A percentile compares a stretch with the other conserved stretches of the same genome.
Conservation (phyloP, 2,329 filamentous ascomycete genomes). For the Cyclaneusma minus region DNA sequence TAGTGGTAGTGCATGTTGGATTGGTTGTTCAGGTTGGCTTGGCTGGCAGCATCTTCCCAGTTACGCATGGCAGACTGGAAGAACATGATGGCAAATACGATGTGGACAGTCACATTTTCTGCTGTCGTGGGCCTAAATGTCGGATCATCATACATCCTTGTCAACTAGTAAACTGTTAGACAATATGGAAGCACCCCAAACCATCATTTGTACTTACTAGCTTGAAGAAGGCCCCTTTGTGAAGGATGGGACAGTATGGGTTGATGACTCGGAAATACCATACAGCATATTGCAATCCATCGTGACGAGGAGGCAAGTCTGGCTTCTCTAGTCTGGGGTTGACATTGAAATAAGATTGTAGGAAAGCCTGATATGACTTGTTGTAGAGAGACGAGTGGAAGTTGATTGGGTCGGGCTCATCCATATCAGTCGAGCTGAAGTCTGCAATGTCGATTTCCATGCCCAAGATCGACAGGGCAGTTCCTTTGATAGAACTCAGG, state of each 20-base stretch:
- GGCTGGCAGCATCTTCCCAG: slow-evolving; percentile 34
- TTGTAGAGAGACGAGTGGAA: slow-evolving; percentile 38
- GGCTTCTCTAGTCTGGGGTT: slow-evolving; percentile 38
- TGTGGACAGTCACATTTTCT: slow-evolving; percentile 58
- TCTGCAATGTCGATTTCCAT: slow-evolving; percentile 66
- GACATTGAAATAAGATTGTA: slow-evolving; percentile 47
- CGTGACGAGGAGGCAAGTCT: slow-evolving; percentile 44
- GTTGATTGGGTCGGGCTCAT: slow-evolving; percentile 35
- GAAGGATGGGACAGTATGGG: slow-evolving; percentile 60
- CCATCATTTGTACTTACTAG: slow-evolving; percentile 33
- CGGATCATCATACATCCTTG: slow-evolving; percentile 54
- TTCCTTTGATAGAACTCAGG: slow-evolving; percentile 61
- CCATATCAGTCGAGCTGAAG: slow-evolving; percentile 50
- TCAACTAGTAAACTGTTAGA: slow-evolving; percentile 27
- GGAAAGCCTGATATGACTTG: slow-evolving; percentile 56
- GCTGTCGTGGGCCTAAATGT: slow-evolving; percentile 44
- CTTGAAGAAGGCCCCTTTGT: slow-evolving; percentile 56
- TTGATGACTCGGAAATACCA: slow-evolving; percentile 65
- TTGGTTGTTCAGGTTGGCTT: slow-evolving; percentile 40
- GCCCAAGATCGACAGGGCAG: slow-evolving; percentile 61
- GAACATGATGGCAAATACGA: slow-evolving; percentile 65
- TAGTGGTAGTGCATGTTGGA: slow-evolving; percentile 72
- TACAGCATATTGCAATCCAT: slow-evolving; percentile 53
- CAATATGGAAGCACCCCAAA: slow-evolving; percentile 1
- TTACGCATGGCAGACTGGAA: slow-evolving; percentile 66